phyloP scores from a whole-genome alignment of 805 yeast genomes.

The Yarrowia hollandica region DNA sequence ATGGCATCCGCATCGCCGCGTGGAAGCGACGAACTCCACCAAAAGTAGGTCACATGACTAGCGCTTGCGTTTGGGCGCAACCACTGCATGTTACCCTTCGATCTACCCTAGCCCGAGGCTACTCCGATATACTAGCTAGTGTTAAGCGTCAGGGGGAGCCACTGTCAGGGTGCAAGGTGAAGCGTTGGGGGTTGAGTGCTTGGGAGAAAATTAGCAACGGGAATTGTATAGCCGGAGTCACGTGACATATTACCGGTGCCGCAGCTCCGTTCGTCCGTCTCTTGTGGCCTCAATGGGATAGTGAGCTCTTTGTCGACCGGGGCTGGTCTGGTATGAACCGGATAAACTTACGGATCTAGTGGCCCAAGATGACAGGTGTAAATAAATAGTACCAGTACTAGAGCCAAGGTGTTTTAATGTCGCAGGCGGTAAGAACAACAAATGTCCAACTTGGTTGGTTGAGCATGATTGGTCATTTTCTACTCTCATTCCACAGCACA shows the following conservation, averaged over 20 bases:
- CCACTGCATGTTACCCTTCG: background rate
- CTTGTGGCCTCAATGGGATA: too few species aligned
- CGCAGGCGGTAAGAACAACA: background rate
- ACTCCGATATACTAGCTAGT: background rate
- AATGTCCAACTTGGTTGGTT: background rate
- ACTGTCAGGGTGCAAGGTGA: too few species aligned
- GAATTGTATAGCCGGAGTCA: too few species aligned
- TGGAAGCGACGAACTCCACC: conserved; percentile 2
- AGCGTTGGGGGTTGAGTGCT: background rate
- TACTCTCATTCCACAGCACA: too few species aligned
- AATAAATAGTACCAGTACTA: too few species aligned
- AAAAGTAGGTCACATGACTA: background rate
- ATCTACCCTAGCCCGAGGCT: conserved; percentile 6
- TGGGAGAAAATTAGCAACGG: too few species aligned
- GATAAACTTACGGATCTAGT: conserved; percentile 8
- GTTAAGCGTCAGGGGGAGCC: too few species aligned
- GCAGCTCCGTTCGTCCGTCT: too few species aligned
- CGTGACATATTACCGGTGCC: too few species aligned
- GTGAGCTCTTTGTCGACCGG: too few species aligned
- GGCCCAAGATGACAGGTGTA: background rate
- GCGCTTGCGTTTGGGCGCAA: conserved; percentile 8
- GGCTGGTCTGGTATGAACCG: too few species aligned
- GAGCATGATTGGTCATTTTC: background rate
- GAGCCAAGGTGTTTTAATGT: background rate
- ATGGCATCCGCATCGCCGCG: background rate